Evolutionary conservation across 2,329 filamentous ascomycete genomes (phyloP), one percentile per base, ranked within the genome.

Genomic region (Podosphaera xanthii): DNA sequence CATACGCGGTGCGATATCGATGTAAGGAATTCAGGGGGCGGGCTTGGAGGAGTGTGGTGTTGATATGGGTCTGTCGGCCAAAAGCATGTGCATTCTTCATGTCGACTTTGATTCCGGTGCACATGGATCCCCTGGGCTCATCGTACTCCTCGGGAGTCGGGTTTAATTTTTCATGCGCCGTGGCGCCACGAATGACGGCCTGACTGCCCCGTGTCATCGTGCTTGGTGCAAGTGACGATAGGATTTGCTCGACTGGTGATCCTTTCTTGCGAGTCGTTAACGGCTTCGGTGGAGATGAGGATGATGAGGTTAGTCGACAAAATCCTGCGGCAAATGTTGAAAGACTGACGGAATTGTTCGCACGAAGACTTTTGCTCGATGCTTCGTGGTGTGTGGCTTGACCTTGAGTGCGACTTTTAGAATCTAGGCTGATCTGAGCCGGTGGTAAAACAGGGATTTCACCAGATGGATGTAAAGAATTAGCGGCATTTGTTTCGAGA

Each of bases 41-140:
- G 3, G 75, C 71, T 50, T 82, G 76, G 14, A 85, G 72, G 2
- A 85, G 69, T 3, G 82, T 77, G 2, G 76, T 74, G 30, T 73
- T 75, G 65, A 84, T 74, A 74, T 80, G 83, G 10, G 81, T 81
- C 65, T 85, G 82, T 58, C 84, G 81, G 63, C 85, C 82, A 64
- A 85, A 85, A 30, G 77, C 74, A n/a, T 76, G 75, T 62, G 82
- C 79, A 62, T 85, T 80, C 65, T 79, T 76, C 63, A 83, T 73
- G 5, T 73, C 72, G 5, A 83, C 72, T 48, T 59, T 69, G 40
- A 70, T 69, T 2, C 68, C 68, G 4, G 61, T 66, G 38, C 66
- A 68, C 1, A 63, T 40, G 10, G 62, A 63, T 31, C 62, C 62
- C 34, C 62, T 63, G 53, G 60, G 60, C 35, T 65, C 63, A 59